A percentile compares a stretch with the other conserved stretches of the same genome.
Conservation (phyloP, 192 early-diverging fungal species). For the Chytriomyces hyalinus region DNA sequence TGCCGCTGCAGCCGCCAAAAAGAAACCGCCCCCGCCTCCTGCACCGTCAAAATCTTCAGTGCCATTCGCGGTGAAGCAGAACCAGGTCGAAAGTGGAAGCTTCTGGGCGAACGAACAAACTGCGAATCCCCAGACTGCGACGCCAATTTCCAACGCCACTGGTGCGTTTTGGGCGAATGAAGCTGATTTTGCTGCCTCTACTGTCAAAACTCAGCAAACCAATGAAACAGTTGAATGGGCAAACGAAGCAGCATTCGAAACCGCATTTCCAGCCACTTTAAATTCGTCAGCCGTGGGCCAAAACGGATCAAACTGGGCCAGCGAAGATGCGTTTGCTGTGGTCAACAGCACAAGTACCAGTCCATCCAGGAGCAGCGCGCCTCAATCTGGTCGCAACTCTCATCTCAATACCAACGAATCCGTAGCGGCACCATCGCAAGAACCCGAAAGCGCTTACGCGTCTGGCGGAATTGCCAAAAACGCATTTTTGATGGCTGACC, state of each 20-base stretch:
- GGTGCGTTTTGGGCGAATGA: constrained; percentile 9
- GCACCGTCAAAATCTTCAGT: constrained; percentile 1
- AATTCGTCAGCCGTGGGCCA: background rate
- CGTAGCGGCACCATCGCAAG: background rate
- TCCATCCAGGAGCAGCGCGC: background rate
- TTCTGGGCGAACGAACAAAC: background rate
- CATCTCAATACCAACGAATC: background rate
- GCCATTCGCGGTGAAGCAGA: background rate
- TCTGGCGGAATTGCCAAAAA: background rate
- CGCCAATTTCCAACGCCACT: background rate
- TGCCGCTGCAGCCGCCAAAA: background rate
- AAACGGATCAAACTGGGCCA: background rate
- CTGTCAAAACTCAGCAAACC: background rate
- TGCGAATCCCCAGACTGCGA: background rate
- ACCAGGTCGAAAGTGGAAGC: background rate
- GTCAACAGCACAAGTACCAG: background rate
- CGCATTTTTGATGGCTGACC: background rate
- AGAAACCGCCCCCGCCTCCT: constrained; percentile 8
- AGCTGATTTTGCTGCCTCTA: background rate
- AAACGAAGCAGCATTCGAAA: constrained; percentile 17
- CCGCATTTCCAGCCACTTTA: background rate
- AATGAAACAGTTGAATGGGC: constrained; percentile 10
- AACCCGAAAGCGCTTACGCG: background rate
- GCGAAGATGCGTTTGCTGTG: background rate
- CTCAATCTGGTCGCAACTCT: background rate